Evolutionary conservation across 495 filamentous ascomycete species (phyloP), one percentile per base, ranked within the genome.

Genomic region (Parathielavia hyrcaniae): DNA sequence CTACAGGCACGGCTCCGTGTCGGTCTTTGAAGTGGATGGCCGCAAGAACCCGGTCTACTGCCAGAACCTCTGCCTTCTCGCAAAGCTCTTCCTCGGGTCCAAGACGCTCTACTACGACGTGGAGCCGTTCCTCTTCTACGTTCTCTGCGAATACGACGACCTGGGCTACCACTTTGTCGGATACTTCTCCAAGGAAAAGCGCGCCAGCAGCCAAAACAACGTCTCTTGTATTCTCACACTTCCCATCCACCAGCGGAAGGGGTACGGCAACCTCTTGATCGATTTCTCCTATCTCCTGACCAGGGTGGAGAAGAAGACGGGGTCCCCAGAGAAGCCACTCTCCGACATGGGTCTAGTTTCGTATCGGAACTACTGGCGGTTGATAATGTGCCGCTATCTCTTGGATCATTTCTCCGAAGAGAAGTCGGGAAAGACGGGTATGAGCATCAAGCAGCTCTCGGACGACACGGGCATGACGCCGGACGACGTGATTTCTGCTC

Each of bases 41-140:
- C 84, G 95, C 41, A 96, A 96, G 70, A 95, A 97, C 58, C 90
- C 92, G 0, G 89, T 96, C 30, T 98, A 97, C 65, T 98, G 95
- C 67, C 95, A 97, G 68, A 97, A 97, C 61, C 81, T 98, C 5
- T 98, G 93, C 71, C 82, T 98, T 17, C 80, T 98, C 43, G 92
- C 95, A 26, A 98, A 98, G 67, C 79, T 98, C 14, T 98, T 98
- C 66, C 76, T 98, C 2, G 93, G 93, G 9, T 97, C 93, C 3
- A 98, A 98, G 68, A 98, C 93, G 1, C 79, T 98, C 12, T 98
- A 98, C 68, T 98, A 98, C 71, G 93, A 98, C 65, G 93, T 98
- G 5, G 95, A 98, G 58, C 93, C 93, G 0, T 98, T 98, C 67
- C 75, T 98, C 17, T 98, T 98, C 77, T 98, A 98, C 71, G 90